Evolutionary conservation across 163 green algal species (phyloP).

Genomic region (Chlamydomonas reinhardtii): DNA sequence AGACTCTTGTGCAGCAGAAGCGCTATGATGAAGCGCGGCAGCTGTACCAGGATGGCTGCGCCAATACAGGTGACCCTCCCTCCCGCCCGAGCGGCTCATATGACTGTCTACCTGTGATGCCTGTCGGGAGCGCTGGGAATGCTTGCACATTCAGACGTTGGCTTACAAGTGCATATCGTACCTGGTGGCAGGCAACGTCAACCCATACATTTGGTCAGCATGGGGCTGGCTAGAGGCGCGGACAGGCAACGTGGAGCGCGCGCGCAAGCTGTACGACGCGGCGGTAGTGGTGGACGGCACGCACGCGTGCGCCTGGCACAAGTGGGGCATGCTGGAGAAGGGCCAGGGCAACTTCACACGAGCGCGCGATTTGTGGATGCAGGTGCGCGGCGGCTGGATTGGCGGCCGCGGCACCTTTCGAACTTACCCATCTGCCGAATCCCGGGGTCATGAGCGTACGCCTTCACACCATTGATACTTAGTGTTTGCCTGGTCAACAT

Average conservation of each 20-base stretch:
- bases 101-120: too few relatives aligned
- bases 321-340: slow-evolving; percentile 97
- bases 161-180: background rate
- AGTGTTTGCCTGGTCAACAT: too few relatives aligned
- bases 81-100: too few relatives aligned
- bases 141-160: too few relatives aligned
- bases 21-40: slow-evolving; percentile 84
- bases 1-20: slow-evolving; percentile 82
- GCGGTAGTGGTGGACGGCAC: slow-evolving; percentile 87
- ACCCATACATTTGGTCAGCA: slow-evolving; percentile 87
- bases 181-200: slow-evolving; percentile 66
- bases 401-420: too few relatives aligned
- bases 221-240: slow-evolving; percentile 92
- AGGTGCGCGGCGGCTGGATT: slow-evolving; percentile 60
- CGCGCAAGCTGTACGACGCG: slow-evolving; percentile 94
- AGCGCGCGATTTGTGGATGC: slow-evolving; percentile 89
- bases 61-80: slow-evolving; percentile 69
- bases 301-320: slow-evolving; percentile 96
- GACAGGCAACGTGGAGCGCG: slow-evolving; percentile 75
- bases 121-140: too few relatives aligned
- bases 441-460: too few relatives aligned
- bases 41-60: slow-evolving; percentile 90
- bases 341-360: slow-evolving; percentile 80
- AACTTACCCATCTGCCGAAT: too few relatives aligned
- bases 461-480: too few relatives aligned